These are phyloP conservation scores for Phytophthora pluvialis DNA, from an alignment of 352 stramenopile genomes.

Conservation along the genomic window DNA sequence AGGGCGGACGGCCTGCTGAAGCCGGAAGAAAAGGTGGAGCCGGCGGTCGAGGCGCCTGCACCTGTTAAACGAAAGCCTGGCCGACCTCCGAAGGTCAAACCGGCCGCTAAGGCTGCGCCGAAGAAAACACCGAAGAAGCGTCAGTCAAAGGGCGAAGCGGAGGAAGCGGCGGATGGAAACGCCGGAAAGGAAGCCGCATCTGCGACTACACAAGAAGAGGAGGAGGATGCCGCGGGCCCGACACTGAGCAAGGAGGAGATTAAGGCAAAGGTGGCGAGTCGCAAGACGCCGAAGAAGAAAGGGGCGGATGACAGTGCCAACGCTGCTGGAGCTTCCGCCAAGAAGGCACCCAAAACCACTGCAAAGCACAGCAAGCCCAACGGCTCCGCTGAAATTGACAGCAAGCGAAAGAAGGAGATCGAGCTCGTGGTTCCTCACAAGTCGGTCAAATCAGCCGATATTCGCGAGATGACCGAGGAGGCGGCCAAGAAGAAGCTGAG, in stretches of 20 bases:
- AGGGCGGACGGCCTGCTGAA: constrained; percentile 65
- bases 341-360: constrained; percentile 45
- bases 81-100: constrained; percentile 51
- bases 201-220: constrained; percentile 45
- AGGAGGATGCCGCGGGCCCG: constrained; percentile 33
- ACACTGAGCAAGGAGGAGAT: constrained; percentile 79
- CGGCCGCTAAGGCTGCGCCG: constrained; percentile 2
- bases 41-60: constrained; percentile 19
- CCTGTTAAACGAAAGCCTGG: constrained; percentile 56
- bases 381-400: constrained; percentile 55
- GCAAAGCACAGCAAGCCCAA: constrained; percentile 45
- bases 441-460: constrained; percentile 77
- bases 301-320: constrained; percentile 32
- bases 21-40: constrained; percentile 28
- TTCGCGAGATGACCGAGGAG: constrained; percentile 76
- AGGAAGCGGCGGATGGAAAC: constrained; percentile 20
- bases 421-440: constrained; percentile 80
- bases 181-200: constrained; percentile 20
- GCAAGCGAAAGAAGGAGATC: constrained; percentile 84
- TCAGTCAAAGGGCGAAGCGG: constrained; percentile 14
- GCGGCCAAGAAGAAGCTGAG: constrained; percentile 62
- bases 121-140: constrained; percentile 36
- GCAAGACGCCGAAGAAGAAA: constrained; percentile 79
- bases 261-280: constrained; percentile 74
- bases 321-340: constrained; percentile 24